These are phyloP conservation scores for Pichia sp. DNA, from an alignment of 1,139 yeast species.

Conservation along the genomic window DNA sequence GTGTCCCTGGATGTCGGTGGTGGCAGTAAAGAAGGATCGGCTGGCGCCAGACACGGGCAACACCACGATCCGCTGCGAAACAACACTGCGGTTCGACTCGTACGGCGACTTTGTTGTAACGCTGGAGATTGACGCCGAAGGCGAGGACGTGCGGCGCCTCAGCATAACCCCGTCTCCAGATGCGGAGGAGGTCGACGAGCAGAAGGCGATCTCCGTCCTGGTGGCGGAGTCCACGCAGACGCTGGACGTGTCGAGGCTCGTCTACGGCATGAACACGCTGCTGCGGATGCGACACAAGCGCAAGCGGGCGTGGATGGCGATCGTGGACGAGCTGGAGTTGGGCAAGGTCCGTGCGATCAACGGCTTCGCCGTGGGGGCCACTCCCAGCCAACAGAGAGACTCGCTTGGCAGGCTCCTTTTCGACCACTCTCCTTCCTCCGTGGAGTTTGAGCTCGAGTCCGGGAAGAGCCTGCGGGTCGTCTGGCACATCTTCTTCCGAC, in stretches of 20 bases:
- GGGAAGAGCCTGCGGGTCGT: neutral
- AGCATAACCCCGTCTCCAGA: neutral
- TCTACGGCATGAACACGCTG: slow-evolving; percentile 18
- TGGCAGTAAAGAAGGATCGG: neutral
- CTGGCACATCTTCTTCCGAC: slow-evolving; percentile 8
- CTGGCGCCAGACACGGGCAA: neutral
- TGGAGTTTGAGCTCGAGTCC: slow-evolving; percentile 3
- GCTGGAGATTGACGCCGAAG: neutral
- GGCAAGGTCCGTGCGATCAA: slow-evolving; percentile 1
- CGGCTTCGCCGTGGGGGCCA: neutral
- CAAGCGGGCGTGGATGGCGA: slow-evolving; percentile 15
- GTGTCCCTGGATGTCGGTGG: slow-evolving; percentile 28
- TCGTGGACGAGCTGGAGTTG: slow-evolving; percentile 6
- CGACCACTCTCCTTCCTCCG: slow-evolving; percentile 7
- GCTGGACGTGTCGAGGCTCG: slow-evolving; percentile 26
- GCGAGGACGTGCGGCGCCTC: neutral
- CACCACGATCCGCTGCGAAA: neutral
- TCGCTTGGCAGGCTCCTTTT: slow-evolving; percentile 3
- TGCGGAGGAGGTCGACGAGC: neutral
- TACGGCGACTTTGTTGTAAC: neutral
- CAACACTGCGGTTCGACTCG: slow-evolving; percentile 2
- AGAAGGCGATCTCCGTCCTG: slow-evolving; percentile 9
- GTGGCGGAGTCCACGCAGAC: slow-evolving; percentile 15
- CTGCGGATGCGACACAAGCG: slow-evolving; percentile 14
- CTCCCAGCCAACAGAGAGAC: neutral